phyloP scores from a whole-genome alignment of 768 basidiomycete species.

The Boletus sp. region DNA sequence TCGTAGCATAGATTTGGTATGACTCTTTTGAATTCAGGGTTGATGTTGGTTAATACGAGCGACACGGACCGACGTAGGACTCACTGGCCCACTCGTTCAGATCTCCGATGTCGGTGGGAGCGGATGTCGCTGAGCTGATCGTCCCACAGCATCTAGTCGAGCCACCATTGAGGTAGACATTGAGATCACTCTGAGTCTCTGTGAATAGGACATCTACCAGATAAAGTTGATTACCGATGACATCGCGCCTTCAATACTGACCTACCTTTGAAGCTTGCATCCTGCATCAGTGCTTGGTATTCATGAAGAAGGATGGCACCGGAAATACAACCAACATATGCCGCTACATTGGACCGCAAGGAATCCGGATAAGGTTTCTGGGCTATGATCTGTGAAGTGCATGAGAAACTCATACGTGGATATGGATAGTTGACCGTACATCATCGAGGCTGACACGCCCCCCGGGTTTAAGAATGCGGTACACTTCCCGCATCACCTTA shows the following conservation, averaged over 20 bases:
- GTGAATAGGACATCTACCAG: constrained; percentile 40
- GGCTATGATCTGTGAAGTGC: constrained; percentile 42
- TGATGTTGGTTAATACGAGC: neutral
- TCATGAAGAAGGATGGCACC: constrained; percentile 43
- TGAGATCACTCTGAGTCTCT: constrained; percentile 43
- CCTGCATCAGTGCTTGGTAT: constrained; percentile 37
- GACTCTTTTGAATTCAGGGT: constrained; percentile 34
- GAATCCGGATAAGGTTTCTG: constrained; percentile 42
- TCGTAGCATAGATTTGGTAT: constrained; percentile 47
- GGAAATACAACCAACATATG: constrained; percentile 46
- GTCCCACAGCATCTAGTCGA: constrained; percentile 10
- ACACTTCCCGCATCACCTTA: constrained; percentile 43
- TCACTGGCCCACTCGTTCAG: constrained; percentile 46
- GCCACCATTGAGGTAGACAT: constrained; percentile 29
- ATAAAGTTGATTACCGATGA: neutral
- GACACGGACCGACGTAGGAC: constrained; percentile 9
- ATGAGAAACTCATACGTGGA: neutral
- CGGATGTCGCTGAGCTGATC: neutral
- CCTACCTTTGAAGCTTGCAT: constrained; percentile 45
- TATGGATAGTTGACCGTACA: constrained; percentile 31
- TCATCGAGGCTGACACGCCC: constrained; percentile 54
- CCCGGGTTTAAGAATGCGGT: constrained; percentile 53
- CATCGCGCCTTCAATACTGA: neutral
- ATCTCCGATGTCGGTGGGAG: constrained; percentile 27
- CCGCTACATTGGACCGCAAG: constrained; percentile 40